Evolutionary conservation across 2,329 filamentous ascomycete species (phyloP), one percentile per base, ranked within the genome.

Genomic region (Diaporthe sp.): DNA sequence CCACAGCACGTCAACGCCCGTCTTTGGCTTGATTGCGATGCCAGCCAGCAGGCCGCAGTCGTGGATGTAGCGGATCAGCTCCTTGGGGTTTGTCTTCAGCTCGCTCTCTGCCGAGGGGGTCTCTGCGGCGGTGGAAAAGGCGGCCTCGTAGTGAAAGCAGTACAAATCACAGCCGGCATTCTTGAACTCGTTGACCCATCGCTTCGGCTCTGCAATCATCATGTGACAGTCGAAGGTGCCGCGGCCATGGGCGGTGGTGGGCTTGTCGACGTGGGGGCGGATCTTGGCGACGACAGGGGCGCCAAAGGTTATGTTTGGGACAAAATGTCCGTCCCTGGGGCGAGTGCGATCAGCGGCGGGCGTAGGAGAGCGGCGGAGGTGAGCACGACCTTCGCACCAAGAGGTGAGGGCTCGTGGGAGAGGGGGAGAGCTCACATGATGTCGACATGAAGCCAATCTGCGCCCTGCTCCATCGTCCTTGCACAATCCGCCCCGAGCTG

Each of bases 121-220:
- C 81, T 96, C 94, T 80, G 96, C 95, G 47, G 94, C 95, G 56
- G 94, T 94, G 68, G 94, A 97, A 78, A 97, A 90, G 77, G 97
- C 97, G 35, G 97, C 97, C 86, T 99, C 97, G 85, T 98, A 98
- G 88, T 99, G 97, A 88, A 99, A 99, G 88, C 97, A 98, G 88
- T 99, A 99, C n/a, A 99, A 89, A 84, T 99, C 95, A 85, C 96
- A 98, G 71, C 97, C 97, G 75, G 95, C 97, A 70, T 94, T 92
- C 83, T 97, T 92, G 88, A 99, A 98, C 76, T 97, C 94, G 81
- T 94, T 94, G 80, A 98, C 96, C 97, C 97, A 99, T 89, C 95
- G 96, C 88, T 98, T 97, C 78, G 97, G 97, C 96, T 99, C 96
- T 80, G 95, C 92, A 82, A 99, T 97, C 97, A 99, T 99, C 97